Percentiles rank a stretch among this genome's conserved stretches.
phyloP scores from a whole-genome alignment of 495 filamentous ascomycete genomes.

The Choiromyces venosus region DNA sequence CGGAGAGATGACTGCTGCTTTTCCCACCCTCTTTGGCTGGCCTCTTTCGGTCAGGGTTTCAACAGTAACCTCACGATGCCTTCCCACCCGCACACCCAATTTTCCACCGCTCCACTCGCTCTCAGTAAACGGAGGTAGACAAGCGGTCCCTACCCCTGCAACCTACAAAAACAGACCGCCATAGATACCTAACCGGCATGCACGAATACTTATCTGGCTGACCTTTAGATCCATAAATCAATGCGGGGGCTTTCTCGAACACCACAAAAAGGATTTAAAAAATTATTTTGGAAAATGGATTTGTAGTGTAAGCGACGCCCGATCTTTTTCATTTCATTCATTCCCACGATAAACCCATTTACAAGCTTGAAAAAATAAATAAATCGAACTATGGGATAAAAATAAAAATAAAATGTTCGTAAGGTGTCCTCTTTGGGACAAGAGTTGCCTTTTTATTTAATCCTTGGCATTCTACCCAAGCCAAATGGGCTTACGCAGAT shows the following conservation, averaged over 20 bases:
- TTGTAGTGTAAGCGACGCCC: not conserved
- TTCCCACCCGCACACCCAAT: conserved; percentile 29
- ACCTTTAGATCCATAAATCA: not conserved
- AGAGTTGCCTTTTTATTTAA: conserved; percentile 10
- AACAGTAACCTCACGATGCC: conserved; percentile 39
- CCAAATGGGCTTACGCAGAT: conserved; percentile 25
- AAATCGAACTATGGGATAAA: conserved; percentile 16
- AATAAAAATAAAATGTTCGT: conserved; percentile 26
- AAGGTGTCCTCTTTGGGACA: conserved; percentile 21
- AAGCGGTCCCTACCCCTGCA: conserved; percentile 25
- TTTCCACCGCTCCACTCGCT: conserved; percentile 25
- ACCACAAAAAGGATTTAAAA: conserved; percentile 12
- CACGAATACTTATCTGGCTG: conserved; percentile 19
- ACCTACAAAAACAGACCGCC: conserved; percentile 32
- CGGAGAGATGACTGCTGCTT: conserved; percentile 37
- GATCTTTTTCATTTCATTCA: not conserved
- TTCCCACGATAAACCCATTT: conserved; percentile 6
- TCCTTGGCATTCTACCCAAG: conserved; percentile 25
- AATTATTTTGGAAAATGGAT: conserved; percentile 4
- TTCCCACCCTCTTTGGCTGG: conserved; percentile 39
- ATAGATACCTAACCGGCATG: conserved; percentile 32
- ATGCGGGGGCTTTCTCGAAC: conserved; percentile 2
- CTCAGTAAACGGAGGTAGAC: conserved; percentile 21
- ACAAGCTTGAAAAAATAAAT: conserved; percentile 14
- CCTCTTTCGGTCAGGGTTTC: conserved; percentile 36